phyloP scores from a whole-genome alignment of 805 yeast species.

The Candida ponderosae region DNA sequence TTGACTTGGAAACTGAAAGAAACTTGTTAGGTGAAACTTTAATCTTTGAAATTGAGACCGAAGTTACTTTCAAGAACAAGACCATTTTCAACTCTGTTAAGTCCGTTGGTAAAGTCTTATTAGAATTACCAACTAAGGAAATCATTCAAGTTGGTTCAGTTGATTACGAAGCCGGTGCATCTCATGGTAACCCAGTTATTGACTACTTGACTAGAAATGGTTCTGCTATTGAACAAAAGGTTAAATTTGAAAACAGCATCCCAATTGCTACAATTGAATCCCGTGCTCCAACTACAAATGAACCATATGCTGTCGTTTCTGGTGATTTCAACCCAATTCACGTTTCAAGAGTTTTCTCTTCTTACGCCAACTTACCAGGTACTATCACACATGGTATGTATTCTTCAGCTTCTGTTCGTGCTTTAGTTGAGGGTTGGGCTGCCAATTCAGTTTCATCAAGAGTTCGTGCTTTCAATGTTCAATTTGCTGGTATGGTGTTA shows the following conservation, averaged over 20 bases:
- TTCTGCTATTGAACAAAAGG: conserved; percentile 87
- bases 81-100: conserved; percentile 69
- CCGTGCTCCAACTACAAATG: conserved; percentile 93
- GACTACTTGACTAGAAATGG: conserved; percentile 92
- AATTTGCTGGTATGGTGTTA: conserved; percentile 93
- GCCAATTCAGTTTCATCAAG: conserved; percentile 95
- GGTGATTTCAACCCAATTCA: conserved; percentile 99
- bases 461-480: conserved; percentile 88
- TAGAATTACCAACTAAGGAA: conserved; percentile 91
- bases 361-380: conserved; percentile 90
- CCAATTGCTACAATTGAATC: conserved; percentile 58
- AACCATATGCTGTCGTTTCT: conserved; percentile 93
- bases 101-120: conserved; percentile 76
- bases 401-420: conserved; percentile 92
- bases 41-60: conserved; percentile 84
- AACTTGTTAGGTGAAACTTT: conserved; percentile 74
- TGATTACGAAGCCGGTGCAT: conserved; percentile 81
- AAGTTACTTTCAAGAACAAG: conserved; percentile 71
- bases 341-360: conserved; percentile 90
- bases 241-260: conserved; percentile 81
- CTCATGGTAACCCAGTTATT: conserved; percentile 95
- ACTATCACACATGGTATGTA: conserved; percentile 99
- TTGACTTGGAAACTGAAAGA: conserved; percentile 66
- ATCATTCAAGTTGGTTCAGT: conserved; percentile 76
- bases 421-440: conserved; percentile 96